Base-by-base conservation (phyloP, 1,139 yeast genomes). In the Lodderomyces metapsilosis region DNA sequence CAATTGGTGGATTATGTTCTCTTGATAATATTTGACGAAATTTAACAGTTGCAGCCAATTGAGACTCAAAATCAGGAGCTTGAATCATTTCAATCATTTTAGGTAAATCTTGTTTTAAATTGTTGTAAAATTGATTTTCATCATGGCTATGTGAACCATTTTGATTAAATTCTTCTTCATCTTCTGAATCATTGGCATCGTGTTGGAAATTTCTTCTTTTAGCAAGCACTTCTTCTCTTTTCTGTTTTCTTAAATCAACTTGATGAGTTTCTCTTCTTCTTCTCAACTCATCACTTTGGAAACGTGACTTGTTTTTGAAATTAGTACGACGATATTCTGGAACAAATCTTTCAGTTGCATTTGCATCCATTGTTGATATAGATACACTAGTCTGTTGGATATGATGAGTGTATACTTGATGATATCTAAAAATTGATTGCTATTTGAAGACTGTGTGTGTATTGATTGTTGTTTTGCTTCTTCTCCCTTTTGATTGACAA, bases 301-400 rank as follows among this genome's bases (percentile, higher is more conserved):
- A 94, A 61, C 95, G 82, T 50, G 95, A 91, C 63, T 91, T 88
- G 74, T 92, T 92, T 65, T 94, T 92, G 73, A 88, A 92, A 62
- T 86, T 88, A 39, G 98, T 89, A 68, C 97, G 88, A 68, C 98
- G 88, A 66, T 92, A 94, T 66, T 92, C 98, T 38, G 98, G 98
- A 46, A 92, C 88, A 66, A 88, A 92, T 69, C 92, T 84, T 55
- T 78, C 76, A 43, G 95, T 82, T 39, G 92, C 77, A 57, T 88
- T 92, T 40, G 87, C 69, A 59, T 84, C 91, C 94, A 86, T 86
- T 24, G 22, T 28, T 20, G 22, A 20, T 20, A 20, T 20, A 20
- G 8, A 20, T 20, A 8, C 5, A 8, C 7, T 5, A 20, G 22
- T 20, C 8, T 20, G 22, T 20, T 5, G 5, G 22, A 20, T 20